These are phyloP conservation scores for Blastobotrys niveus DNA, from an alignment of 1,139 yeast species.

Conservation along the genomic window DNA sequence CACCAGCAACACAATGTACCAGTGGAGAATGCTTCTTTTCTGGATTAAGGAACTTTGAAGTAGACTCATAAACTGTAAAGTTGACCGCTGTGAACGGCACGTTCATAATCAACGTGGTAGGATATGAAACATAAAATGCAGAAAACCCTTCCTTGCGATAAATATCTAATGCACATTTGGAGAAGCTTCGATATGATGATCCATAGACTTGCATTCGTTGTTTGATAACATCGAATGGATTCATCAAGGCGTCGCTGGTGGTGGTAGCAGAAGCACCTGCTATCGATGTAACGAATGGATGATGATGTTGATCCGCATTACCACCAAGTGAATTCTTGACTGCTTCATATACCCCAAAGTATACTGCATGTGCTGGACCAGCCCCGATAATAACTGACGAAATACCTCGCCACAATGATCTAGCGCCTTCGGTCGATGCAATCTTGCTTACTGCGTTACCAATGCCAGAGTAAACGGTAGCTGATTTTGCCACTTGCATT, in stretches of 20 bases:
- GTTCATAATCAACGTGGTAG: constrained; percentile 88
- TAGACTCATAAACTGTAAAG: constrained; percentile 86
- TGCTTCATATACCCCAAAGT: constrained; percentile 91
- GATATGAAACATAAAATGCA: constrained; percentile 89
- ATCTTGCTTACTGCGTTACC: constrained; percentile 65
- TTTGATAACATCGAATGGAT: constrained; percentile 93
- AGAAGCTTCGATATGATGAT: constrained; percentile 31
- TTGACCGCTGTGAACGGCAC: constrained; percentile 95
- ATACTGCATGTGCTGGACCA: constrained; percentile 99
- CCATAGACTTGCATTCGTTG: constrained; percentile 66
- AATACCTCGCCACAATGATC: constrained; percentile 91
- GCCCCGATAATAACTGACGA: constrained; percentile 93
- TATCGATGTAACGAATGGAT: constrained; percentile 73
- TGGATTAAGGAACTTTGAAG: constrained; percentile 75
- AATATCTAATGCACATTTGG: constrained; percentile 42
- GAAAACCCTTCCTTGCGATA: constrained; percentile 70
- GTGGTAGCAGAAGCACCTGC: constrained; percentile 95
- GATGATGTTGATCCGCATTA: constrained; percentile 45
- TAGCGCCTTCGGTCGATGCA: constrained; percentile 83
- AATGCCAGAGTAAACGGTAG: constrained; percentile 42
- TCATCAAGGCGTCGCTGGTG: constrained; percentile 93
- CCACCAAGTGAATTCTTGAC: constrained; percentile 56
- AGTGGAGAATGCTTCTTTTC: constrained; percentile 76
- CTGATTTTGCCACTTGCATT: constrained; percentile 66
- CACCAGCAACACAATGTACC: constrained; percentile 90